Base-by-base conservation (phyloP, 306 rosid genomes). In the Cucurbita moschata region DNA sequence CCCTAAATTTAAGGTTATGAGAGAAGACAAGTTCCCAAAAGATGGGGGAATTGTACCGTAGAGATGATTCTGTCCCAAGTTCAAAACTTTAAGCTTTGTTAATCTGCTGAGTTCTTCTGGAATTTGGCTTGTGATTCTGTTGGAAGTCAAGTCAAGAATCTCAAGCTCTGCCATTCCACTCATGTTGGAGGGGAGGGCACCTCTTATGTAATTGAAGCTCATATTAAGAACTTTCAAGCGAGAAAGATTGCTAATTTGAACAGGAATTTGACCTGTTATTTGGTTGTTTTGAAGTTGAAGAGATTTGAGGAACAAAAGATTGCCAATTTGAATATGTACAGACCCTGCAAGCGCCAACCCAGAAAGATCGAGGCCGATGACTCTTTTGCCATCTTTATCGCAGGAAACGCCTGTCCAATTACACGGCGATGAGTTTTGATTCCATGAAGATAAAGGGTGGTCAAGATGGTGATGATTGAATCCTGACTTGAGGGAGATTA, bases 371-470 rank as follows among this genome's bases (percentile, higher is more conserved):
- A 87, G 71, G 55, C 47, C 76, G 23, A 78, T 65, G 0, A 92
- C 96, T 83, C 97, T 82, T 1, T 75, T 70, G 44, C 56, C 51
- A 40, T 42, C 65, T 35, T 30, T 80, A 72, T 72, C 81, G 80
- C 97, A 89, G 1, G 43, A 40, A 5, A 92, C 87, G 75, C 90
- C 92, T 5, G 84, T 85, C 96, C 96, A 89, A 26, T 87, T 79
- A 81, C 90, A 87, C 1, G 87, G 87, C 1, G 86, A 77, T 54
- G 87, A 77, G 18, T 58, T 75, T 0, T 77, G 78, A 78, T 52
- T 74, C 97, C 90, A 87, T 55, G 86, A 82, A 14, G 82, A 79
- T 18, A 68, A 47, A 46, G 56, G 73, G 57, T 68, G 57, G 19
- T 68, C 10, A 23, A 68, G 57, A 15, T 82, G 69, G 40, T 75